Conservation (phyloP, 2,329 filamentous ascomycete genomes). For the Fusarium nanum region DNA sequence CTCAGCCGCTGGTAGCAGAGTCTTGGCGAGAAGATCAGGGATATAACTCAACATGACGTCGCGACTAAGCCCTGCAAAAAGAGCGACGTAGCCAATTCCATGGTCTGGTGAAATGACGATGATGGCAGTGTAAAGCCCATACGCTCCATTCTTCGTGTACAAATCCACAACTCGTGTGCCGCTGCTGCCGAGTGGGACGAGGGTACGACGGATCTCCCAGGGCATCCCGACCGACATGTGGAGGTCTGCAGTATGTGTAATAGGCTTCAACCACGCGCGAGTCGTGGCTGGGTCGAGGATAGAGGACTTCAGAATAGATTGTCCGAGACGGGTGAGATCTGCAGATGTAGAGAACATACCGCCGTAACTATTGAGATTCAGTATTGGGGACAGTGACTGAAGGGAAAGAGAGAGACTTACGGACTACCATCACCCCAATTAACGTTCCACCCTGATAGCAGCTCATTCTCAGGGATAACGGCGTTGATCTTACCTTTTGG, state of each 20-base stretch:
- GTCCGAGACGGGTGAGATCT: constrained; percentile 6
- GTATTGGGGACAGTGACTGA: rapidly evolving
- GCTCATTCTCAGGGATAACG: constrained; percentile 5
- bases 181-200: neutral
- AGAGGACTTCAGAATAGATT: constrained; percentile 14
- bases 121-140: neutral
- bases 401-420: neutral
- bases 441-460: neutral
- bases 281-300: neutral
- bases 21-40: neutral
- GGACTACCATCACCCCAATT: neutral
- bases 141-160: constrained; percentile 14
- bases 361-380: neutral
- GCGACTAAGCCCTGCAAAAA: neutral
- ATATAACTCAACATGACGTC: neutral
- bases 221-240: constrained; percentile 19
- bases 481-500: neutral
- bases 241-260: constrained; percentile 1
- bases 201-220: constrained; percentile 18
- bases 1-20: neutral
- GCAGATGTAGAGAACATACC: constrained; percentile 18
- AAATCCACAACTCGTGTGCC: neutral
- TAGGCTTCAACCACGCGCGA: constrained; percentile 16
- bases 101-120: constrained; percentile 10
- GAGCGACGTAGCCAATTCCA: neutral